Evolutionary conservation across 768 basidiomycete species (phyloP).

Genomic region (Pleurotus cornucopiae): DNA sequence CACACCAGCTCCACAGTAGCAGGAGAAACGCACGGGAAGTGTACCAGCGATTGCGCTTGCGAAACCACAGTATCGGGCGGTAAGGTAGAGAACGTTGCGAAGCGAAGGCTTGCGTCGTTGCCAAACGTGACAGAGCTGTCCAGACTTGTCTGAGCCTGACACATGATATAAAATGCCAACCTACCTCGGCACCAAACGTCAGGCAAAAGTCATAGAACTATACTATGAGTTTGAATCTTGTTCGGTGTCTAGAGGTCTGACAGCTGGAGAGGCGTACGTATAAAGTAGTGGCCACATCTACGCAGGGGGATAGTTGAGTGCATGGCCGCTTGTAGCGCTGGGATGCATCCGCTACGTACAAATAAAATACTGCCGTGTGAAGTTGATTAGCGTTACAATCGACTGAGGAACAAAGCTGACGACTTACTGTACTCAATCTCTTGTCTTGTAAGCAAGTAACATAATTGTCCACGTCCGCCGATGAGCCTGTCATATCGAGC

Average conservation of each 20-base stretch:
- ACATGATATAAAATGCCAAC: background rate
- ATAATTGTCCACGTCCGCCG: no score
- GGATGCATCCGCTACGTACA: background rate
- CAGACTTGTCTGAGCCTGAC: background rate
- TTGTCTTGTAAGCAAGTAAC: background rate
- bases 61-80: background rate
- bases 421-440: background rate
- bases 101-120: background rate
- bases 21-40: background rate
- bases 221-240: no score
- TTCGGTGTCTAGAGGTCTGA: background rate
- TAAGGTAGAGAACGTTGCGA: background rate
- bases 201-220: constrained; percentile 2
- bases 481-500: no score
- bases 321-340: background rate
- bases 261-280: background rate
- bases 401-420: background rate
- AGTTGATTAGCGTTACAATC: background rate
- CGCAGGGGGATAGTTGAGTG: background rate
- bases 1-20: background rate
- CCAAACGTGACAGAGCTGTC: background rate
- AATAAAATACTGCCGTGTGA: background rate
- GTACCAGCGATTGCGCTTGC: background rate
- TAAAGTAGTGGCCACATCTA: background rate
- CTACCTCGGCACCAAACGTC: background rate